Evolutionary conservation across 345 rosid genomes (phyloP).

Genomic region (Clausena lansium): DNA sequence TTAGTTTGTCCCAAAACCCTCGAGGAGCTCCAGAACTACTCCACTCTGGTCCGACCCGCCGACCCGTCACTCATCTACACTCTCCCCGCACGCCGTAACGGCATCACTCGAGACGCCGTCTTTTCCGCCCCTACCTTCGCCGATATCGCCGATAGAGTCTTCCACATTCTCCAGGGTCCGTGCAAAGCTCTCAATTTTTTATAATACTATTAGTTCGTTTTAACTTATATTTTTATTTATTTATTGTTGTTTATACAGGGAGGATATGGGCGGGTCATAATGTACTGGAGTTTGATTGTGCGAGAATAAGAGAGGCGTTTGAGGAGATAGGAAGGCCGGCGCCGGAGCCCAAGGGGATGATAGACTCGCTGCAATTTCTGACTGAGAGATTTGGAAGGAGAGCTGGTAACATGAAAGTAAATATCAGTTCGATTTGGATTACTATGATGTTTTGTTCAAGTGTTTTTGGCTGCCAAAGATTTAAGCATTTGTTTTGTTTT

Average conservation of each 20-base stretch:
- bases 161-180: slow-evolving; percentile 70
- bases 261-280: slow-evolving; percentile 98
- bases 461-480: not conserved
- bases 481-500: not conserved
- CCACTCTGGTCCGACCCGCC: slow-evolving; percentile 71
- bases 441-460: not conserved
- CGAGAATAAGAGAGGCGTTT: slow-evolving; percentile 77
- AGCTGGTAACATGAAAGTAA: slow-evolving; percentile 96
- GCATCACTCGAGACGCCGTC: slow-evolving; percentile 64
- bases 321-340: slow-evolving; percentile 59
- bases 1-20: slow-evolving; percentile 81
- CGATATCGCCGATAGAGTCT: slow-evolving; percentile 72
- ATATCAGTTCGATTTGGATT: not conserved
- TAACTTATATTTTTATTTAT: not conserved
- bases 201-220: not conserved
- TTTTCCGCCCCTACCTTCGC: slow-evolving; percentile 58
- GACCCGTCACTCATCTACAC: slow-evolving; percentile 58
- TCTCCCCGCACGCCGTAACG: slow-evolving; percentile 72
- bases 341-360: slow-evolving; percentile 75
- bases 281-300: slow-evolving; percentile 83
- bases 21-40: slow-evolving; percentile 64
- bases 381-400: slow-evolving; percentile 83
- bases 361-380: slow-evolving; percentile 74
- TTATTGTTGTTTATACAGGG: slow-evolving; percentile 34
- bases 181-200: not conserved